A percentile compares a stretch with the other conserved stretches of the same genome.
These are phyloP conservation scores for Scheffersomyces segobiensis DNA, from an alignment of 1,139 yeast species.

Conservation along the genomic window DNA sequence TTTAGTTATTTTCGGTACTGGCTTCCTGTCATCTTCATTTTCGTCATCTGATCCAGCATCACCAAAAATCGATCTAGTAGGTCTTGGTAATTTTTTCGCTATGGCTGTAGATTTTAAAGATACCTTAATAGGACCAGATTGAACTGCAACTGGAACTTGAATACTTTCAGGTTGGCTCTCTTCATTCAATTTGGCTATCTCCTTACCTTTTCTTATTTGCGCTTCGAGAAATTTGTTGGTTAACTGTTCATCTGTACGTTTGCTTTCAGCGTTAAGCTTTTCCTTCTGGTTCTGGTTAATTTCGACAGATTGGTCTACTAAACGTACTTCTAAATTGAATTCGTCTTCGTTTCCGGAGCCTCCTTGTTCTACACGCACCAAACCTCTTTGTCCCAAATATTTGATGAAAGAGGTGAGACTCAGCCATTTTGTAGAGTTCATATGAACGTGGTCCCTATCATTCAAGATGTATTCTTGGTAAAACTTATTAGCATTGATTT, in stretches of 20 bases:
- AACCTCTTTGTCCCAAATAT: constrained; percentile 58
- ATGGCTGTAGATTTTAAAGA: constrained; percentile 4
- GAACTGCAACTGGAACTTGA: neutral
- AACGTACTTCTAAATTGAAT: constrained; percentile 35
- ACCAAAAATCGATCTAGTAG: constrained; percentile 7
- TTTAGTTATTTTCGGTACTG: neutral
- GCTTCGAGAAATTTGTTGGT: constrained; percentile 43
- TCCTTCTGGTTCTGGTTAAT: constrained; percentile 15
- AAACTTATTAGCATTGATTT: constrained; percentile 76
- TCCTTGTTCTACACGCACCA: constrained; percentile 50
- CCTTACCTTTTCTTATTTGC: constrained; percentile 53
- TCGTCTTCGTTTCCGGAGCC: constrained; percentile 44
- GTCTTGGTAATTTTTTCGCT: constrained; percentile 1
- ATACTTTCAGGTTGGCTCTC: constrained; percentile 5
- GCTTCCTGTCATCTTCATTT: neutral
- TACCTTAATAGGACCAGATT: constrained; percentile 9
- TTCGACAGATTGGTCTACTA: constrained; percentile 23
- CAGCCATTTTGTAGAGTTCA: constrained; percentile 85
- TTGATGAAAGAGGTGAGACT: constrained; percentile 72
- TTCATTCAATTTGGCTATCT: constrained; percentile 11
- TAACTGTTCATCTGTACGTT: constrained; percentile 15
- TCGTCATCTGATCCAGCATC: constrained; percentile 7
- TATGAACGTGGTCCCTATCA: constrained; percentile 81
- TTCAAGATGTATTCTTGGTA: constrained; percentile 82
- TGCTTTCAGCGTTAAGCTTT: constrained; percentile 16